Percentiles rank a stretch among this genome's conserved stretches.
Evolutionary conservation across 352 stramenopile genomes (phyloP).

Genomic region (Phytophthora quininea): DNA sequence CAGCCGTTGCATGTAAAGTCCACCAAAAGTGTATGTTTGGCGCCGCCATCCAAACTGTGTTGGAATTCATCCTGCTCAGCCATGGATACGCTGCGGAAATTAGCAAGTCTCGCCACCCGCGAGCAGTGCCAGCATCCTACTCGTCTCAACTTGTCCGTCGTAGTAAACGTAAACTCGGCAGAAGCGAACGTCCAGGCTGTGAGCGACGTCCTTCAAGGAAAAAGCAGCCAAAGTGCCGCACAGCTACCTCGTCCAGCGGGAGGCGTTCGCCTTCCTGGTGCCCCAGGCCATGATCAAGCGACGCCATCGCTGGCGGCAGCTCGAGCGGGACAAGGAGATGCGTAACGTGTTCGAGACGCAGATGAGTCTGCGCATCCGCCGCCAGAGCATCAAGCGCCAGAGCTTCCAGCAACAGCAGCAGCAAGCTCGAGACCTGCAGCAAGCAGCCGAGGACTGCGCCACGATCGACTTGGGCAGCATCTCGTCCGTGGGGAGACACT

Average conservation of each 20-base stretch:
- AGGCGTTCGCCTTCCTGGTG: slow-evolving; percentile 41
- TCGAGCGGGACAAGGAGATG: slow-evolving; percentile 21
- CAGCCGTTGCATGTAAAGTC: background rate
- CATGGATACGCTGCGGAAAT: too few species aligned
- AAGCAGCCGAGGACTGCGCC: slow-evolving; percentile 18
- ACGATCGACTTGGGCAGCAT: slow-evolving; percentile 31
- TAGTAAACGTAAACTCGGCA: background rate
- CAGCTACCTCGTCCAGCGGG: slow-evolving; percentile 32
- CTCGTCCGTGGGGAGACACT: background rate
- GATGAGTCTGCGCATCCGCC: slow-evolving; percentile 34
- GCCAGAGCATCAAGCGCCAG: slow-evolving; percentile 29
- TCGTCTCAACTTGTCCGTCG: background rate
- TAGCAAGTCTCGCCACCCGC: background rate
- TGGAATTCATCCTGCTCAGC: slow-evolving; percentile 12
- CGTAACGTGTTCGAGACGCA: slow-evolving; percentile 38
- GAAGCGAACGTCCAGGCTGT: slow-evolving; percentile 6
- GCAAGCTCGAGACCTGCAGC: too few species aligned
- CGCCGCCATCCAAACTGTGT: slow-evolving; percentile 24
- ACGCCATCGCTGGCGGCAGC: slow-evolving; percentile 20
- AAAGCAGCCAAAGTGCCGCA: slow-evolving; percentile 25
- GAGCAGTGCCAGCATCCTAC: slow-evolving; percentile 16
- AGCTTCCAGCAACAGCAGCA: too few species aligned
- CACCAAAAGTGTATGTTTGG: slow-evolving; percentile 9
- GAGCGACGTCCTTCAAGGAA: background rate
- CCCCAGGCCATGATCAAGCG: slow-evolving; percentile 27